Conservation (phyloP, 306 rosid genomes). For the Castanospermum australe region DNA sequence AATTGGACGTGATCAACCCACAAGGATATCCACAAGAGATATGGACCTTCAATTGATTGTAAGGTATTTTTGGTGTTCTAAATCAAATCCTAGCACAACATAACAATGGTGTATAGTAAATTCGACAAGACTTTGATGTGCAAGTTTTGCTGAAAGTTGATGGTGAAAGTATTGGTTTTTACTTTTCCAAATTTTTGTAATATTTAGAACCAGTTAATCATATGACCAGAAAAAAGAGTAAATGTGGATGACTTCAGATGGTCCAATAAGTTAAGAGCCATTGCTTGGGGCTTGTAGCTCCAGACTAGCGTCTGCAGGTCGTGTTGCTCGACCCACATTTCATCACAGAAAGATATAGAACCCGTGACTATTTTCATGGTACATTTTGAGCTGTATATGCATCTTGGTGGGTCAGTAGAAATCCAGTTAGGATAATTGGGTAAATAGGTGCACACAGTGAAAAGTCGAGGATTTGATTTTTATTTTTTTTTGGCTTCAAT, state of each 20-base stretch:
- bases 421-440: slow-evolving; percentile 14
- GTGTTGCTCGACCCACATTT: slow-evolving; percentile 26
- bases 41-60: too few relatives aligned
- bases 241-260: slow-evolving; percentile 27
- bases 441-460: neutral
- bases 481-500: too few relatives aligned
- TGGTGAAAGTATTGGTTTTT: neutral
- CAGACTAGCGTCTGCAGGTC: slow-evolving; percentile 6
- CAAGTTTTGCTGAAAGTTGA: slow-evolving; percentile 2
- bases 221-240: neutral
- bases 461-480: slow-evolving; percentile 3
- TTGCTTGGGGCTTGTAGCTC: slow-evolving; percentile 6
- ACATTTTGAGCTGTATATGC: slow-evolving; percentile 47
- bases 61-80: too few relatives aligned
- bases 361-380: slow-evolving; percentile 55
- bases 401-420: slow-evolving; percentile 33
- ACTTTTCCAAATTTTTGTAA: neutral
- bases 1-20: too few relatives aligned
- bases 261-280: slow-evolving; percentile 21
- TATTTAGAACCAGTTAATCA: neutral
- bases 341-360: slow-evolving; percentile 33
- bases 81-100: too few relatives aligned
- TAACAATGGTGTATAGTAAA: too few relatives aligned
- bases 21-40: too few relatives aligned
- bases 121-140: neutral